Conservation (phyloP, 768 basidiomycete genomes). For the Favolaschia claudopus region DNA sequence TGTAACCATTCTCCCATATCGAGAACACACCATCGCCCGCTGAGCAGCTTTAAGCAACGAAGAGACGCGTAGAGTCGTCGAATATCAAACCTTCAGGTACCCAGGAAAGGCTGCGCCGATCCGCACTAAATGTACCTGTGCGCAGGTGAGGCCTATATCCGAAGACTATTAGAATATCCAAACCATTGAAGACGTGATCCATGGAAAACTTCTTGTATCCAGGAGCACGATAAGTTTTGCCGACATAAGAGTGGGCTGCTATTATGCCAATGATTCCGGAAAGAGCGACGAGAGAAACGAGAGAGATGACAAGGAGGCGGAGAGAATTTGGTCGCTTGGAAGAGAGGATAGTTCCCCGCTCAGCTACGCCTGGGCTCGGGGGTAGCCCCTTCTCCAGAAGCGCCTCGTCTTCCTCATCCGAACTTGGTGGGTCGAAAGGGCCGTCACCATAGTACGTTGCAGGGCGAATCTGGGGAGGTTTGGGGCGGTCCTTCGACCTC, state of each 20-base stretch:
- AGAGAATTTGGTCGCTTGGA: conserved; percentile 59
- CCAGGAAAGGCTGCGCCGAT: conserved; percentile 71
- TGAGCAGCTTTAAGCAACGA: conserved; percentile 36
- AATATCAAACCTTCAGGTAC: conserved; percentile 82
- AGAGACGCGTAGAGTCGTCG: background rate
- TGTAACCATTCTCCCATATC: conserved; percentile 61
- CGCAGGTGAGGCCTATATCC: no score
- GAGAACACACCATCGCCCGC: conserved; percentile 96
- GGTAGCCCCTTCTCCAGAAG: conserved; percentile 55
- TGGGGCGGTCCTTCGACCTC: conserved; percentile 16
- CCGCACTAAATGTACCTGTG: conserved; percentile 74
- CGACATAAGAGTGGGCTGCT: conserved; percentile 77
- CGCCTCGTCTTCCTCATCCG: conserved; percentile 73
- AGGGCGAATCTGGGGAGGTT: conserved; percentile 29
- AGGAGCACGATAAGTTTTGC: conserved; percentile 55
- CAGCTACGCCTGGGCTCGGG: conserved; percentile 34
- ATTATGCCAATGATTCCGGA: conserved; percentile 78
- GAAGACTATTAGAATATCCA: no score
- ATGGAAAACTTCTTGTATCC: conserved; percentile 78
- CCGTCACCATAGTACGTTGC: conserved; percentile 76
- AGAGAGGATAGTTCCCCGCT: conserved; percentile 28
- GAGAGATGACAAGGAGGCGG: conserved; percentile 66
- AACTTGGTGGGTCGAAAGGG: conserved; percentile 79
- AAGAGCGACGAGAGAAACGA: conserved; percentile 64
- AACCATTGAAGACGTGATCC: conserved; percentile 94